Base-by-base conservation (phyloP, 2,329 filamentous ascomycete species). In the Elsinoe arachidis region DNA sequence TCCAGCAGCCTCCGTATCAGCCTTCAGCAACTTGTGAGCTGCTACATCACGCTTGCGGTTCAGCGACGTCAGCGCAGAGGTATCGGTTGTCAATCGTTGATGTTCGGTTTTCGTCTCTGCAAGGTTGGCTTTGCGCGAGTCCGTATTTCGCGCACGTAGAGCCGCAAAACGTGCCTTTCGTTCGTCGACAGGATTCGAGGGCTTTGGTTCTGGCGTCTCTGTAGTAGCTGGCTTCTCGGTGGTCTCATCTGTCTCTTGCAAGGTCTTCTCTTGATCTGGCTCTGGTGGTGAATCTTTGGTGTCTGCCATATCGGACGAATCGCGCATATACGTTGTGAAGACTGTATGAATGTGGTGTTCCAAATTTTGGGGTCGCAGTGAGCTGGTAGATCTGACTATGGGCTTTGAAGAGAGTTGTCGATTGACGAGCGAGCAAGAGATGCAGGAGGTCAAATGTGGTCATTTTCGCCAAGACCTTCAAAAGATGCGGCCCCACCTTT, bases 11-110 rank as follows among this genome's bases (percentile, higher is more conserved):
- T 91, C 88, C 1, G 90, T 85, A 66, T 96, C 90, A 3, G 90
- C 89, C 76, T 96, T 96, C 43, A 96, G 80, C 0, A 99, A 82
- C 68, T 97, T 99, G 71, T 96, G 90, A 5, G 87, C 85, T 17
- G 93, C 92, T 63, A 93, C 85, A 57, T 89, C 91, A 66, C 90
- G 88, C 67, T 90, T 90, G 61, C 91, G 87, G 62, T 87, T 84
- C n/a, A 97, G 76, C 1, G 88, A 81, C 1, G 83, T 83, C 51
- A 96, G 81, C 61, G 92, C 81, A 2, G 80, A 81, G 4, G 90
- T 88, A 68, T 96, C 90, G 23, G 85, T 84, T 2, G 86, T 81
- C 53, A 90, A 78, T 41, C 90, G 85, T 67, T 91, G 86, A 14
- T 88, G 87, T 74, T 96, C 91, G 51, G 84, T 84, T 30, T 87